phyloP scores from a whole-genome alignment of 768 basidiomycete genomes.

The Calocybe indica region DNA sequence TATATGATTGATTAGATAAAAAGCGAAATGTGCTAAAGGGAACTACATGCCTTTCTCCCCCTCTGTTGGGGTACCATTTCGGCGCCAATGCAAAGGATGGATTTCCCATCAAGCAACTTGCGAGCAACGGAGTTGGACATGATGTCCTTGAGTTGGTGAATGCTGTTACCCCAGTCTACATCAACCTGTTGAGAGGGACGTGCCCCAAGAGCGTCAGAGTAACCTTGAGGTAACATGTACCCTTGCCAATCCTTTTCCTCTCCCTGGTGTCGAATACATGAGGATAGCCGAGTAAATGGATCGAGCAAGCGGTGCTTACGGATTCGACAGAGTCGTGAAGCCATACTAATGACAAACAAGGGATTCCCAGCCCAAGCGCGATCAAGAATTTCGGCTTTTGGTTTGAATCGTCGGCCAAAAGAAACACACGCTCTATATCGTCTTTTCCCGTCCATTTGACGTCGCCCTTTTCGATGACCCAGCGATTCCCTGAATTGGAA shows the following conservation, averaged over 20 bases:
- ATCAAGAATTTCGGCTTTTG: conserved; percentile 78
- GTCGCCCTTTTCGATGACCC: conserved; percentile 45
- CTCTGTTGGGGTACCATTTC: conserved; percentile 47
- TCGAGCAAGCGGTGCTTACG: conserved; percentile 17
- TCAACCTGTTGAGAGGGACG: conserved; percentile 42
- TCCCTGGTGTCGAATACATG: conserved; percentile 17
- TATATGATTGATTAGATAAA: conserved; percentile 5
- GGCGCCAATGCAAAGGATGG: conserved; percentile 54
- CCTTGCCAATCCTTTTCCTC: conserved; percentile 51
- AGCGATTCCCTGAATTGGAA: conserved; percentile 36
- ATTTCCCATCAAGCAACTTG: conserved; percentile 50
- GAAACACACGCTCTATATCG: conserved; percentile 52
- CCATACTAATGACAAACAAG: conserved; percentile 65
- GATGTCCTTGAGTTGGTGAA: conserved; percentile 52
- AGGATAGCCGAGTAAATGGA: background rate
- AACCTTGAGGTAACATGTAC: conserved; percentile 62
- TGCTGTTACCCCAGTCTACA: conserved; percentile 39
- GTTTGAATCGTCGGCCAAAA: conserved; percentile 59
- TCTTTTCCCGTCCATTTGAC: conserved; percentile 36
- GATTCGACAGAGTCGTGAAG: conserved; percentile 30
- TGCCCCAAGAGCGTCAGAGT: conserved; percentile 23
- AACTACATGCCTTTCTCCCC: conserved; percentile 27
- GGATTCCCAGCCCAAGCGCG: conserved; percentile 82
- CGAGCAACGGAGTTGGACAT: conserved; percentile 49
- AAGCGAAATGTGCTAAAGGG: background rate